Evolutionary conservation across 192 early-diverging fungal species (phyloP).

Genomic region (Podila horticola): DNA sequence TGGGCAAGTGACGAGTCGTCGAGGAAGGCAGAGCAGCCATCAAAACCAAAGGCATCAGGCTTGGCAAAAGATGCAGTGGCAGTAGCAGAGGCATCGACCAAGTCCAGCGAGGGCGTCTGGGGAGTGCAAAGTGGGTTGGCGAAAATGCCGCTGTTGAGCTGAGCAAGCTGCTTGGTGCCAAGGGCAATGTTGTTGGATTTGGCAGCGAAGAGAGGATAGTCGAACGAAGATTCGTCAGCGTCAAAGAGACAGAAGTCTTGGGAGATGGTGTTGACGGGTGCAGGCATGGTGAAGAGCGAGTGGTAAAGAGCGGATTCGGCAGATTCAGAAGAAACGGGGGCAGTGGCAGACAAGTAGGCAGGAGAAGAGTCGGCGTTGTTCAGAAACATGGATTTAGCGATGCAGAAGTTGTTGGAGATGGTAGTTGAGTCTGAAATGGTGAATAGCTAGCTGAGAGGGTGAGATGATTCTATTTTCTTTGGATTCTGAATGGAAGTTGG

Average conservation of each 20-base stretch:
- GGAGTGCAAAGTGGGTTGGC: slow-evolving; percentile 42
- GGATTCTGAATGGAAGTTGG: neutral
- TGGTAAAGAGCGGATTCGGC: slow-evolving; percentile 46
- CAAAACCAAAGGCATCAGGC: slow-evolving; percentile 26
- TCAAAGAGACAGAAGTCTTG: slow-evolving; percentile 52
- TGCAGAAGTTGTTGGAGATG: neutral
- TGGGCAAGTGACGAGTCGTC: slow-evolving; percentile 15
- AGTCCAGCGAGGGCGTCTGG: slow-evolving; percentile 36
- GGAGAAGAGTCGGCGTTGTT: slow-evolving; percentile 8
- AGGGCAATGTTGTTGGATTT: slow-evolving; percentile 10
- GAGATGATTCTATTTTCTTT: neutral
- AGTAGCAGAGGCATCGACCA: neutral
- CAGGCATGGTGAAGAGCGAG: slow-evolving; percentile 44
- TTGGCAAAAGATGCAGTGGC: neutral
- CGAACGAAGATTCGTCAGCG: slow-evolving; percentile 35
- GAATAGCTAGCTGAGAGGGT: no score
- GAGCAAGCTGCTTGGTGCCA: neutral
- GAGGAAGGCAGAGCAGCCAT: slow-evolving; percentile 33
- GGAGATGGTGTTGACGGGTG: slow-evolving; percentile 47
- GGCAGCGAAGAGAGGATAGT: slow-evolving; percentile 40
- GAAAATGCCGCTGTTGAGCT: slow-evolving; percentile 6
- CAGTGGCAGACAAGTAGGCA: slow-evolving; percentile 9
- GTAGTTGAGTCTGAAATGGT: neutral
- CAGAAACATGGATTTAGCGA: slow-evolving; percentile 20
- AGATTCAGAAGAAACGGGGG: slow-evolving; percentile 7